phyloP scores from a whole-genome alignment of 1,284 basidiomycete species.

The Cutaneotrichosporon cyanovorans region DNA sequence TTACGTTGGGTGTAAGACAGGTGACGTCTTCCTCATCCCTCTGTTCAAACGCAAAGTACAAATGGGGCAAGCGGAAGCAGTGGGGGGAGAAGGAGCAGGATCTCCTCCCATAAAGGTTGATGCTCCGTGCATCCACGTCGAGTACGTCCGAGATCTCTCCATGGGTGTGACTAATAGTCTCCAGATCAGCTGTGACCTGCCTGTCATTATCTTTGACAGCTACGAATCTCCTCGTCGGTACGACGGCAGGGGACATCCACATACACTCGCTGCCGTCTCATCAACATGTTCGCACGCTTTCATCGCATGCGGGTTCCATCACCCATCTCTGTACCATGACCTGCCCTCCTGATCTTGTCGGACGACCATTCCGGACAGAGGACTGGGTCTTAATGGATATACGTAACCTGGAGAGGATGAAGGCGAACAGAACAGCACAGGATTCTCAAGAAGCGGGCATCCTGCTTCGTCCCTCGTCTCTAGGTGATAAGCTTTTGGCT shows the following conservation, averaged over 20 bases:
- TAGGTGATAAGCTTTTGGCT: no score
- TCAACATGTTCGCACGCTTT: conserved; percentile 73
- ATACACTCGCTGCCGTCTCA: conserved; percentile 83
- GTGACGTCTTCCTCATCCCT: conserved; percentile 70
- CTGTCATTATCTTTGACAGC: conserved; percentile 68
- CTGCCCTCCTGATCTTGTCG: conserved; percentile 72
- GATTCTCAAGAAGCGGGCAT: conserved; percentile 32
- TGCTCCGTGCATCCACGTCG: conserved; percentile 4
- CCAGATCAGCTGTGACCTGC: conserved; percentile 54
- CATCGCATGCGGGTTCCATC: conserved; percentile 61
- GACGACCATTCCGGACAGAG: conserved; percentile 26
- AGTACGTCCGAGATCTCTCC: background rate
- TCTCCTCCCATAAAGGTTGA: conserved; percentile 58
- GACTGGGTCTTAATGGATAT: conserved; percentile 42
- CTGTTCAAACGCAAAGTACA: conserved; percentile 59
- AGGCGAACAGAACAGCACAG: conserved; percentile 26
- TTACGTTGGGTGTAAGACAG: conserved; percentile 68
- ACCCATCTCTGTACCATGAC: conserved; percentile 67
- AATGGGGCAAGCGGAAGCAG: conserved; percentile 53
- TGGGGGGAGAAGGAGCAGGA: conserved; percentile 63
- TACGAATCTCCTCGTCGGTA: conserved; percentile 67
- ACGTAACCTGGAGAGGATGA: conserved; percentile 41
- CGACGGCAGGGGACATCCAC: conserved; percentile 63
- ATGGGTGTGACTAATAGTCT: conserved; percentile 16
- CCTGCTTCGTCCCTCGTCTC: conserved; percentile 14